phyloP scores from a whole-genome alignment of 768 basidiomycete genomes.

The Russula virescens region DNA sequence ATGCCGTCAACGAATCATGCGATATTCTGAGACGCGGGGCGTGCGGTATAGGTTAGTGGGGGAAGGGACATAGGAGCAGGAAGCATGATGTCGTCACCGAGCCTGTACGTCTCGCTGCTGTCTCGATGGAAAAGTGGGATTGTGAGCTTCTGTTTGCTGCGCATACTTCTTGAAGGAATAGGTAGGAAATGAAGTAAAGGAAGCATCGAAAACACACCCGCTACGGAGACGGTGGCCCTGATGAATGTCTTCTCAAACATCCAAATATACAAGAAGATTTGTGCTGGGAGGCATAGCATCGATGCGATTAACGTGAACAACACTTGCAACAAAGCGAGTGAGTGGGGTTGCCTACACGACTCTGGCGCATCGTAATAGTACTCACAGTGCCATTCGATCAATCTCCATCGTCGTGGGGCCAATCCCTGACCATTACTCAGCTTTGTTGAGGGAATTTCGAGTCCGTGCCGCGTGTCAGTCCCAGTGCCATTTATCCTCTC shows the following conservation, averaged over 20 bases:
- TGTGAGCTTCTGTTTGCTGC: not conserved
- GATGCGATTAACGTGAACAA: conserved; percentile 12
- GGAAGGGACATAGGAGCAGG: not conserved
- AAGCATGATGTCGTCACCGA: not conserved
- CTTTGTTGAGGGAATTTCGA: not conserved
- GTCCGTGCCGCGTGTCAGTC: not conserved
- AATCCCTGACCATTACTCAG: not conserved
- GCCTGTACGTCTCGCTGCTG: not conserved
- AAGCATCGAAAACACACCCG: conserved; percentile 13
- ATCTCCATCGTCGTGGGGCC: conserved; percentile 7
- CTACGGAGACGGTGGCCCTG: not conserved
- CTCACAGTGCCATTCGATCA: conserved; percentile 16
- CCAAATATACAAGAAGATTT: conserved; percentile 21
- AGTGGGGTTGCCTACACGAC: not conserved
- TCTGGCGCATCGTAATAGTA: not conserved
- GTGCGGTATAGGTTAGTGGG: not conserved
- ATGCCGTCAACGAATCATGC: not conserved
- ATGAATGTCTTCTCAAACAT: not conserved
- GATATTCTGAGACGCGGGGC: not conserved
- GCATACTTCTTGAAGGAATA: not conserved
- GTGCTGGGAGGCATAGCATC: conserved; percentile 11
- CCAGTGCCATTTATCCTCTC: not conserved
- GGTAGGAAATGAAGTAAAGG: conserved; percentile 19
- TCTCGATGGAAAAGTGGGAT: not conserved
- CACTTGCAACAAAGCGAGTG: not conserved